Evolutionary conservation across 108 stramenopile species (phyloP).

Genomic region (Phaeodactylum tricornutum): DNA sequence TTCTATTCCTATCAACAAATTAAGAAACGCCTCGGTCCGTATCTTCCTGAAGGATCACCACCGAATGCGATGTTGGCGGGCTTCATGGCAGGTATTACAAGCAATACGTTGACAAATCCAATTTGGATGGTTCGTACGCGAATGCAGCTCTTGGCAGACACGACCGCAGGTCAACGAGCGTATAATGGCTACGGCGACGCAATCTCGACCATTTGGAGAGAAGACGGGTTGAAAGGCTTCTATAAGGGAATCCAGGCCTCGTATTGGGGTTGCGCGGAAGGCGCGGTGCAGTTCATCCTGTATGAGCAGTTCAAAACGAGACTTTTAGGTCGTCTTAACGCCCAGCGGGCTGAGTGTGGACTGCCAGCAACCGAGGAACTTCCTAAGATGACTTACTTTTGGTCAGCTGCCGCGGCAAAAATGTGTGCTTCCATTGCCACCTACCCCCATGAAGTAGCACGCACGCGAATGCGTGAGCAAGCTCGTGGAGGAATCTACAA

Average conservation of each 20-base stretch:
- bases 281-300: conserved; percentile 79
- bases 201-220: conserved; percentile 54
- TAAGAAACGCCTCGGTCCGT: conserved; percentile 44
- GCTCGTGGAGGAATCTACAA: conserved; percentile 81
- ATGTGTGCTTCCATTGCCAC: conserved; percentile 64
- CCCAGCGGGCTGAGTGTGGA: conserved; percentile 29
- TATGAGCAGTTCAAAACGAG: conserved; percentile 85
- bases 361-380: conserved; percentile 53
- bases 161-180: conserved; percentile 57
- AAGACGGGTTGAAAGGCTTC: conserved; percentile 79
- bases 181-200: conserved; percentile 77
- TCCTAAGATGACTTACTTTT: conserved; percentile 55
- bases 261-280: conserved; percentile 92
- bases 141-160: conserved; percentile 76
- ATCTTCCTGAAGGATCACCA: conserved; percentile 45
- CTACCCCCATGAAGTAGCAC: conserved; percentile 94
- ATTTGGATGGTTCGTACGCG: conserved; percentile 94
- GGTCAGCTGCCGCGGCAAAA: conserved; percentile 78
- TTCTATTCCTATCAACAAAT: conserved; percentile 74
- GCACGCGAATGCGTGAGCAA: conserved; percentile 88
- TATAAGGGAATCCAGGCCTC: conserved; percentile 86
- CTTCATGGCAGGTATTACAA: conserved; percentile 46
- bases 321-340: conserved; percentile 44
- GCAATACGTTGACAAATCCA: conserved; percentile 86
- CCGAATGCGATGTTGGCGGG: conserved; percentile 53